These are phyloP conservation scores for Phaeosphaeria sp. DNA, from an alignment of 2,329 filamentous ascomycete genomes.

Conservation along the genomic window DNA sequence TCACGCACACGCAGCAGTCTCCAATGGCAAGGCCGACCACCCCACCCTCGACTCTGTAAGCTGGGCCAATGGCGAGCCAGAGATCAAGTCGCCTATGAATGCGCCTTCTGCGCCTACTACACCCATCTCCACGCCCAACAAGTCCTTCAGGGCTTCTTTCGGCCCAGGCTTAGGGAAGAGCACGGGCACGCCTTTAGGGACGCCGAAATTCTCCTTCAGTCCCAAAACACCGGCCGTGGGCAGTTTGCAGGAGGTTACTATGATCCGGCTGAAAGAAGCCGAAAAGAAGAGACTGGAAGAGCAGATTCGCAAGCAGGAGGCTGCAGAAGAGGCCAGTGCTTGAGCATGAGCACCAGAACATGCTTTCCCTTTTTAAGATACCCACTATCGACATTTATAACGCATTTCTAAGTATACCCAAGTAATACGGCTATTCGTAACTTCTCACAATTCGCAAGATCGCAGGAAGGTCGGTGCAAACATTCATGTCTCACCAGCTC, in stretches of 20 bases:
- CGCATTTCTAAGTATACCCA: neutral
- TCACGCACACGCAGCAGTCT: constrained; percentile 62
- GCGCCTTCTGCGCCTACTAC: constrained; percentile 34
- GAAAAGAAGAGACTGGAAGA: constrained; percentile 54
- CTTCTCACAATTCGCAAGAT: neutral
- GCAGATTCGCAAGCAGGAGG: constrained; percentile 51
- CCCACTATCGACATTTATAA: neutral
- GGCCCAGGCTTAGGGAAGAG: constrained; percentile 24
- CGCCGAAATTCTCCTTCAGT: constrained; percentile 52
- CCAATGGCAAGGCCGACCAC: constrained; percentile 58
- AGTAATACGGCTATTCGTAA: neutral
- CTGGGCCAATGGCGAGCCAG: constrained; percentile 63
- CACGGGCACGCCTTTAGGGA: constrained; percentile 32
- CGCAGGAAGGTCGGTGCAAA: neutral
- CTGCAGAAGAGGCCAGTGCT: constrained; percentile 26
- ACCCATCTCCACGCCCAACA: constrained; percentile 35
- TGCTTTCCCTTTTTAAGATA: neutral
- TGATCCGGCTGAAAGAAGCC: constrained; percentile 54
- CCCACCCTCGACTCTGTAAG: constrained; percentile 59
- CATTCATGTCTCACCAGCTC: neutral
- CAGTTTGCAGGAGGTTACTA: constrained; percentile 50
- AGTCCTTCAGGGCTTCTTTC: constrained; percentile 37
- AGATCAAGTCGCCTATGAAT: constrained; percentile 43
- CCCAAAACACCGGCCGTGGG: constrained; percentile 33
- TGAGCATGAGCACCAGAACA: neutral